Evolutionary conservation across 345 rosid species (phyloP).

Genomic region (Hibiscus mutabilis): DNA sequence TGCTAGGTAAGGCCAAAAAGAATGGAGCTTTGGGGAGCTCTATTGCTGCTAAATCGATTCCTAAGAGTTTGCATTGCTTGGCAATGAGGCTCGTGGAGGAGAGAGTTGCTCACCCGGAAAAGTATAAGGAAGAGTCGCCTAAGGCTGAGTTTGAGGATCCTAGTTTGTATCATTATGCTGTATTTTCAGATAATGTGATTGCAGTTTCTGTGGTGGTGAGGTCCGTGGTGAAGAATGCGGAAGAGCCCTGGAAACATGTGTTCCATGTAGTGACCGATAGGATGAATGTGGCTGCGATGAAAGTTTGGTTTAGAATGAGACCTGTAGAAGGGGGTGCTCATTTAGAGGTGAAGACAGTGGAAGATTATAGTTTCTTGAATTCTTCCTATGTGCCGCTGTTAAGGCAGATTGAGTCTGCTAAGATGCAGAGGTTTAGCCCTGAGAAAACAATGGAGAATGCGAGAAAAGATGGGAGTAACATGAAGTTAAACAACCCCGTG

Average conservation of each 20-base stretch:
- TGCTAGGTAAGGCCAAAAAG: constrained; percentile 73
- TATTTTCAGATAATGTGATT: constrained; percentile 80
- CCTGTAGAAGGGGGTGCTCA: constrained; percentile 69
- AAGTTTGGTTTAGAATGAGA: constrained; percentile 95
- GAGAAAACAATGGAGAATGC: constrained; percentile 29
- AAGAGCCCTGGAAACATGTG: constrained; percentile 75
- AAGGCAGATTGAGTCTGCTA: constrained; percentile 62
- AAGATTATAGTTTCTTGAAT: constrained; percentile 63
- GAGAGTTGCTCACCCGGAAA: constrained; percentile 68
- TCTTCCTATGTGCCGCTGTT: constrained; percentile 65
- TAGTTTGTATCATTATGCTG: constrained; percentile 61
- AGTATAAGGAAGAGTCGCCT: constrained; percentile 52
- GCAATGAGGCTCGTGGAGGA: constrained; percentile 92
- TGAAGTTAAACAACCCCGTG: constrained; percentile 57
- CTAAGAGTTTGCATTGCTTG: constrained; percentile 90
- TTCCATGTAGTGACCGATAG: constrained; percentile 79
- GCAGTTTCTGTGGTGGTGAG: constrained; percentile 90
- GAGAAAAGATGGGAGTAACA: constrained; percentile 25
- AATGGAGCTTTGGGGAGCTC: constrained; percentile 72
- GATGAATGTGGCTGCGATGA: constrained; percentile 87
- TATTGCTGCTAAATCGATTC: constrained; percentile 74
- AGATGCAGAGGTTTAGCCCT: constrained; percentile 25
- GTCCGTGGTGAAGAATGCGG: constrained; percentile 74
- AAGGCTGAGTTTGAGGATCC: constrained; percentile 64
- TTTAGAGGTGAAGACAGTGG: constrained; percentile 71